Evolutionary conservation across 176 grass and related monocot species (phyloP).

Genomic region (Carex myosuroides): DNA sequence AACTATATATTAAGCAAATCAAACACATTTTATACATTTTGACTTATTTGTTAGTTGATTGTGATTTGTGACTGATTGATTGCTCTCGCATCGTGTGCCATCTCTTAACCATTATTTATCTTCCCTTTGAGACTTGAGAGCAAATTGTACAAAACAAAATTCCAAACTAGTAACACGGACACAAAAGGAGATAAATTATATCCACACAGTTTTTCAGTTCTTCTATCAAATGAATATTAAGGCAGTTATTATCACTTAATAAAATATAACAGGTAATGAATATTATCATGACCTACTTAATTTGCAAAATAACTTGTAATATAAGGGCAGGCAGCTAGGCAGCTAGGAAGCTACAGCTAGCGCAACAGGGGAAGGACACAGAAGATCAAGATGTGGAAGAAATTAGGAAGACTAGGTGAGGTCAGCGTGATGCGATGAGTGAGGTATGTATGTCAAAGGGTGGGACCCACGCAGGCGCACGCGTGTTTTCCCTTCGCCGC

Average conservation of each 20-base stretch:
- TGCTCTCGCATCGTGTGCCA: background rate
- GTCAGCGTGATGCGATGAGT: background rate
- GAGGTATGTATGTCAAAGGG: conserved; percentile 19
- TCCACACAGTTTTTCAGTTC: too few species aligned
- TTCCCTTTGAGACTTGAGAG: background rate
- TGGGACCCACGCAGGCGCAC: background rate
- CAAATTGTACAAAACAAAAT: background rate
- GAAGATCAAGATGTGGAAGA: background rate
- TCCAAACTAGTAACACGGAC: too few species aligned
- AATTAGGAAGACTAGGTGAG: background rate
- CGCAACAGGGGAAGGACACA: background rate
- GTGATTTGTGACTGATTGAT: conserved; percentile 11
- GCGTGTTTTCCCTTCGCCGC: background rate
- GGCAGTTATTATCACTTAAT: background rate
- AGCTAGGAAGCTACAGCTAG: too few species aligned
- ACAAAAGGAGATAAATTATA: too few species aligned
- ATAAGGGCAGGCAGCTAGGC: background rate
- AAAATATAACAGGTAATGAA: background rate
- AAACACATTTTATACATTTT: too few species aligned
- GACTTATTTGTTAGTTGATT: conserved; percentile 9
- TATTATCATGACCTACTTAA: background rate
- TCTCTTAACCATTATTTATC: too few species aligned
- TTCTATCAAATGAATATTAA: background rate
- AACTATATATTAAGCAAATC: background rate
- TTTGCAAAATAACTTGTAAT: background rate